These are phyloP conservation scores for Pseudopyrenochaeta lycopersici DNA, from an alignment of 2,329 filamentous ascomycete species.

Conservation along the genomic window DNA sequence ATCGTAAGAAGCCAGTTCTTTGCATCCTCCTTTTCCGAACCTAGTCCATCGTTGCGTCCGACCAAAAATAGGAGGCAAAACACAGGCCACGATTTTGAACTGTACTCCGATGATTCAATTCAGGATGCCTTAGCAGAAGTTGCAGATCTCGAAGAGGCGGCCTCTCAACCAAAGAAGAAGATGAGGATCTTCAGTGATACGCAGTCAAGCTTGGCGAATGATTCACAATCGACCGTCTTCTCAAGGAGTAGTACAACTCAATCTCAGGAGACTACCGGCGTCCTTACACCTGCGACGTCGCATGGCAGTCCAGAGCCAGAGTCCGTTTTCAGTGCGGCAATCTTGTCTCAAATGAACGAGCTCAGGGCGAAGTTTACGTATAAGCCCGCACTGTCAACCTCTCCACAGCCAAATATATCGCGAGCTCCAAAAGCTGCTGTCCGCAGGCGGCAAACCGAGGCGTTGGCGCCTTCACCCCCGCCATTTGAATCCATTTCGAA, in stretches of 20 bases:
- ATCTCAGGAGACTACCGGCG: conserved; percentile 38
- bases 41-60: conserved; percentile 53
- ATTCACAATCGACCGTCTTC: conserved; percentile 39
- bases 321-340: conserved; percentile 31
- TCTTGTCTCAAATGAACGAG: conserved; percentile 39
- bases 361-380: conserved; percentile 45
- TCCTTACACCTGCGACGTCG: conserved; percentile 44
- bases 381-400: conserved; percentile 12
- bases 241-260: conserved; percentile 31
- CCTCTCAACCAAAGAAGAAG: conserved; percentile 43
- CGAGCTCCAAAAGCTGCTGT: conserved; percentile 7
- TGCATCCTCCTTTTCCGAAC: conserved; percentile 41
- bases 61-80: conserved; percentile 40
- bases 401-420: conserved; percentile 3
- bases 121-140: conserved; percentile 53
- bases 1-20: conserved; percentile 58
- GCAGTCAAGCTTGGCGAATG: conserved; percentile 22
- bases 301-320: conserved; percentile 38
- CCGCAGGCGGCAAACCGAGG: conserved; percentile 16
- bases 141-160: conserved; percentile 43
- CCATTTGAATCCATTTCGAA: conserved; percentile 7
- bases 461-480: conserved; percentile 11
- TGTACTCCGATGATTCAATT: conserved; percentile 60
- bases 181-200: conserved; percentile 43
- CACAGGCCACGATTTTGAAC: conserved; percentile 52